A percentile compares a stretch with the other conserved stretches of the same genome.
These are phyloP conservation scores for Ligustrum vulgare DNA, from an alignment of 257 asterid genomes.

Conservation along the genomic window DNA sequence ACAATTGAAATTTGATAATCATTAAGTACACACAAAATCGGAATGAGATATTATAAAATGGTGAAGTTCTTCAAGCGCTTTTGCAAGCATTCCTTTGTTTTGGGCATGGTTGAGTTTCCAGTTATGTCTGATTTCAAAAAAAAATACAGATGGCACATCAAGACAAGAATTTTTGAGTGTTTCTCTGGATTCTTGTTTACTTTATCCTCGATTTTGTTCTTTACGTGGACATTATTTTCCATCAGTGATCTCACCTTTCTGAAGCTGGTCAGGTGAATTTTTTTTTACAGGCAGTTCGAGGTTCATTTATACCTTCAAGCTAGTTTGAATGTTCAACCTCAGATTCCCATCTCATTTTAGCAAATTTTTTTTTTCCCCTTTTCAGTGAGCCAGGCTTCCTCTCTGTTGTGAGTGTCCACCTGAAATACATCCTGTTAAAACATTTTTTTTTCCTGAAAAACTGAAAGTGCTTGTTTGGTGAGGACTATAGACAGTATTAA, in stretches of 20 bases:
- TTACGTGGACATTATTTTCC: conserved; percentile 16
- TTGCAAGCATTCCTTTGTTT: conserved; percentile 36
- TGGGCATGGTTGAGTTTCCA: conserved; percentile 4
- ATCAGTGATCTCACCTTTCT: conserved; percentile 5
- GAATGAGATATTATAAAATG: conserved; percentile 31
- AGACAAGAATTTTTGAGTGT: conserved; percentile 6
- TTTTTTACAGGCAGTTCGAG: conserved; percentile 1
- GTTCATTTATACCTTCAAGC: conserved; percentile 21
- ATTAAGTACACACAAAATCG: conserved; percentile 27
- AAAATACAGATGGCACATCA: not conserved
- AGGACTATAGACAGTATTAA: not conserved
- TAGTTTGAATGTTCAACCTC: conserved; percentile 26
- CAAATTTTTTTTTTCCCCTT: conserved; percentile 27
- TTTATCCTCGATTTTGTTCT: conserved; percentile 16
- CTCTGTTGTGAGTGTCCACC: conserved; percentile 71
- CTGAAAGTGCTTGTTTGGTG: not conserved
- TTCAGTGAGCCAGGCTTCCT: conserved; percentile 37
- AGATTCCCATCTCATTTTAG: conserved; percentile 31
- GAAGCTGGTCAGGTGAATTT: conserved; percentile 9
- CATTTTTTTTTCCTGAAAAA: conserved; percentile 13
- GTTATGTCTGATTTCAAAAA: not conserved
- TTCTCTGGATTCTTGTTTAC: not conserved
- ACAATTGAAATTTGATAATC: conserved; percentile 2
- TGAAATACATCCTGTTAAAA: conserved; percentile 36
- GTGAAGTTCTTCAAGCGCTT: conserved; percentile 39